Percentiles rank a stretch among this genome's conserved stretches.
These are phyloP conservation scores for Solanum virginianum DNA, from an alignment of 257 asterid species.

Conservation along the genomic window DNA sequence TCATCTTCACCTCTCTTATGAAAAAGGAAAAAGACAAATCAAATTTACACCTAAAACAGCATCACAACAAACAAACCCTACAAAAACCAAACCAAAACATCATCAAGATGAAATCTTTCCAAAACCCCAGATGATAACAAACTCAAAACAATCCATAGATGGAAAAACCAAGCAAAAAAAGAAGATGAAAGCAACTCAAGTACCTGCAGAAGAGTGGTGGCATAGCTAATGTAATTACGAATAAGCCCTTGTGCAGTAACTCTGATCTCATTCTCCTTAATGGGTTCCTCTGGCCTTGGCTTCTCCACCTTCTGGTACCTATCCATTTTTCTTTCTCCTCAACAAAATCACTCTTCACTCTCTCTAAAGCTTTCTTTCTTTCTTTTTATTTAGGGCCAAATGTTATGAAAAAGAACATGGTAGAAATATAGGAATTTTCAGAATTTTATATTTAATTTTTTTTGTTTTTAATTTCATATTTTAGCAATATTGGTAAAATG, in stretches of 20 bases:
- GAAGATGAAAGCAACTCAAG: neutral
- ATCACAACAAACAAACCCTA: neutral
- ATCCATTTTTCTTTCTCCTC: conserved; percentile 20
- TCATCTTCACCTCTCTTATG: neutral
- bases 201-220: conserved; percentile 48
- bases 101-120: neutral
- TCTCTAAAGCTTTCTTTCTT: conserved; percentile 9
- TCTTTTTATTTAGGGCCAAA: conserved; percentile 1
- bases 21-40: too few relatives aligned
- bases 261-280: conserved; percentile 51
- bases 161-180: neutral
- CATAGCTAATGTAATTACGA: conserved; percentile 46
- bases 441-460: neutral
- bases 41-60: neutral
- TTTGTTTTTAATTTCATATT: too few relatives aligned
- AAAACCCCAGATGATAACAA: neutral
- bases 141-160: neutral
- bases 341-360: neutral
- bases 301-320: conserved; percentile 49
- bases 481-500: neutral
- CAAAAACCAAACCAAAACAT: too few relatives aligned
- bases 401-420: neutral
- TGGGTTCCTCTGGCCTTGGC: conserved; percentile 34
- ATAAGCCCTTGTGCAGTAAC: conserved; percentile 51
- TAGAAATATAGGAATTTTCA: neutral